Percentiles rank a stretch among this genome's conserved stretches.
phyloP scores from a whole-genome alignment of 495 filamentous ascomycete genomes.

The Apiosordaria backusii region DNA sequence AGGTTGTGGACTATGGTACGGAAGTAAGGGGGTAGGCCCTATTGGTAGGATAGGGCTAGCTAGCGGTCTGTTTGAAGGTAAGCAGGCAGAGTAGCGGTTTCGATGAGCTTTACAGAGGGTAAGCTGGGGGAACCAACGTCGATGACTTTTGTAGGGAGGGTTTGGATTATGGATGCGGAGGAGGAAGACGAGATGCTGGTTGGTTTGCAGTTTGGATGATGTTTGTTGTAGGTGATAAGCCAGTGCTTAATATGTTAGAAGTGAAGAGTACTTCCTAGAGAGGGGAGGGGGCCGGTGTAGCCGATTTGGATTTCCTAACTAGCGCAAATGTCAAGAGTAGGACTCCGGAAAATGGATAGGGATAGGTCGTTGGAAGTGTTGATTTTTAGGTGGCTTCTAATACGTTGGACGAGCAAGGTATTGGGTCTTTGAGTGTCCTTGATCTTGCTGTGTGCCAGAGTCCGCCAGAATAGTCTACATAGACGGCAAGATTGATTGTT shows the following conservation, averaged over 20 bases:
- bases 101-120: neutral
- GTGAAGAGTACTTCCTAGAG: neutral
- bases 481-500: neutral
- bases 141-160: slow-evolving; percentile 1
- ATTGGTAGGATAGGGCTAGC: slow-evolving; percentile 5
- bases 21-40: slow-evolving; percentile 6
- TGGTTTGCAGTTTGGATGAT: neutral
- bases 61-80: neutral
- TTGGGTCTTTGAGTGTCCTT: neutral
- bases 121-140: neutral
- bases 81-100: neutral
- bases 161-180: neutral
- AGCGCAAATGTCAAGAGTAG: neutral
- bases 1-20: neutral
- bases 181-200: neutral
- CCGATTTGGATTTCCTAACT: slow-evolving; percentile 5
- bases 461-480: neutral
- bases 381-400: neutral
- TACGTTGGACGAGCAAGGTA: neutral
- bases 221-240: neutral
- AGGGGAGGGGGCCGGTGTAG: neutral
- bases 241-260: neutral
- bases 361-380: neutral
- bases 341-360: slow-evolving; percentile 4
- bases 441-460: neutral